These are phyloP conservation scores for Rhododendron williamsianum DNA, from an alignment of 148 eudicot species.

Conservation along the genomic window DNA sequence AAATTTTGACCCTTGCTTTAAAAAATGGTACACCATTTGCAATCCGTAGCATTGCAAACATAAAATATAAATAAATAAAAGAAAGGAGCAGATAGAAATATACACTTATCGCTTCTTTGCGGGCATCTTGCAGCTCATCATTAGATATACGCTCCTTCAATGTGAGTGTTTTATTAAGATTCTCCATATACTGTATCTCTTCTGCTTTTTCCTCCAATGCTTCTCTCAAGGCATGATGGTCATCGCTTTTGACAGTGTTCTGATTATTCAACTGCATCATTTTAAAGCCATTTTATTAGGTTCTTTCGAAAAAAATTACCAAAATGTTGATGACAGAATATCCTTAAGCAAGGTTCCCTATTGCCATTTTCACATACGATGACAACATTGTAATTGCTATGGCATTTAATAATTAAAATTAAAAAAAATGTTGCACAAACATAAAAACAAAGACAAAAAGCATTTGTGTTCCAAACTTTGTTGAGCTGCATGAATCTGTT, in stretches of 20 bases:
- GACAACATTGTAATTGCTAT: neutral
- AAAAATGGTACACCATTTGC: neutral
- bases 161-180: neutral
- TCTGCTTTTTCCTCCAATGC: slow-evolving; percentile 2
- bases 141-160: slow-evolving; percentile 11
- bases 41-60: neutral
- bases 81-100: neutral
- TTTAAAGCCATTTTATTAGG: neutral
- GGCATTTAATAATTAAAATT: neutral
- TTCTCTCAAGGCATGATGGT: slow-evolving; percentile 4
- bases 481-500: neutral
- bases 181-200: neutral
- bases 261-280: slow-evolving; percentile 12
- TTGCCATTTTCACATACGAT: neutral
- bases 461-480: no score
- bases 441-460: neutral
- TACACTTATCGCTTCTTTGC: slow-evolving; percentile 18
- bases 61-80: no score
- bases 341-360: neutral
- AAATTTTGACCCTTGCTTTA: neutral
- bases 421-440: neutral
- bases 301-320: neutral
- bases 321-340: neutral
- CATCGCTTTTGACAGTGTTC: neutral
- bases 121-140: slow-evolving; percentile 25